Percentiles rank a stretch among this genome's conserved stretches.
Evolutionary conservation across 2,329 filamentous ascomycete genomes (phyloP).

Genomic region (Penicillium sp.): DNA sequence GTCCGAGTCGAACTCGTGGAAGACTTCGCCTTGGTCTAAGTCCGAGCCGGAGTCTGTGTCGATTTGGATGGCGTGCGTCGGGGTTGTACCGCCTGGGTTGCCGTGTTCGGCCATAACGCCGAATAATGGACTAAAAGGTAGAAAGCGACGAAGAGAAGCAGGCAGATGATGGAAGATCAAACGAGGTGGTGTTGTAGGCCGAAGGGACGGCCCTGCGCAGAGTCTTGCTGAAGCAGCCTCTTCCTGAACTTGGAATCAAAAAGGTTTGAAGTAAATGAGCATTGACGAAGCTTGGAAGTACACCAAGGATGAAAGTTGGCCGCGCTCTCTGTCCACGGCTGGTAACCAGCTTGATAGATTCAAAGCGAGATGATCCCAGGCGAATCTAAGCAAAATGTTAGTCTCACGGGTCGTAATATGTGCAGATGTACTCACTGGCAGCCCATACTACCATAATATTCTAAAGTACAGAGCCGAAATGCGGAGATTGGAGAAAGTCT

Average conservation of each 20-base stretch:
- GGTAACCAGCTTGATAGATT: background rate
- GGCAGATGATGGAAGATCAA: background rate
- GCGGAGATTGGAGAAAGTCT: background rate
- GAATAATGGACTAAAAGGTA: background rate
- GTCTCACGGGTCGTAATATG: background rate
- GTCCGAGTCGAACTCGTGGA: conserved; percentile 16
- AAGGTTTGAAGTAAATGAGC: background rate
- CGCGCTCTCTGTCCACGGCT: background rate
- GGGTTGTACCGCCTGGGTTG: conserved; percentile 3
- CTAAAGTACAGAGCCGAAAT: background rate
- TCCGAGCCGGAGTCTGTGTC: background rate
- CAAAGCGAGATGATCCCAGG: background rate
- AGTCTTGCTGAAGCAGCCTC: background rate
- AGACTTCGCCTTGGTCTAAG: background rate
- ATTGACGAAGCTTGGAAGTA: background rate
- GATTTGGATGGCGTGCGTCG: conserved; percentile 6
- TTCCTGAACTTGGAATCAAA: background rate
- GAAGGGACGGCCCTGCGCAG: background rate
- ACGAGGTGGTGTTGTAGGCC: background rate
- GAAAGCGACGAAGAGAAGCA: background rate
- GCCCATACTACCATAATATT: background rate
- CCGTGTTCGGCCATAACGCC: background rate
- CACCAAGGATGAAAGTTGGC: background rate
- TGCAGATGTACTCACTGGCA: background rate
- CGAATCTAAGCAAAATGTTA: background rate